These are phyloP conservation scores for Solanum acaule DNA, from an alignment of 257 asterid genomes.

Conservation along the genomic window DNA sequence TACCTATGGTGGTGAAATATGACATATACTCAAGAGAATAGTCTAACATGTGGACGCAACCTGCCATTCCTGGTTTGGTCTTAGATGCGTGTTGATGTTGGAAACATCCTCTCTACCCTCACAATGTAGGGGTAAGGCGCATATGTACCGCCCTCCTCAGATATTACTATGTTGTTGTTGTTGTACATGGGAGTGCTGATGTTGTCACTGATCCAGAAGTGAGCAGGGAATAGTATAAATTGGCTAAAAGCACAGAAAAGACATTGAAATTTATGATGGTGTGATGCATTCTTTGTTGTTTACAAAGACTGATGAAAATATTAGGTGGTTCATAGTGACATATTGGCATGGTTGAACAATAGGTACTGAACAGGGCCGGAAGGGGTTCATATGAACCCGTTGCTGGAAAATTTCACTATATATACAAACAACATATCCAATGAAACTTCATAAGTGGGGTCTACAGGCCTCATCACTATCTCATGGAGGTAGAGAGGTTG, in stretches of 20 bases:
- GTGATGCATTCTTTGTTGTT: constrained; percentile 89
- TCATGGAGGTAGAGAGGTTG: neutral
- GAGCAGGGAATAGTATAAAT: constrained; percentile 63
- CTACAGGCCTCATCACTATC: neutral
- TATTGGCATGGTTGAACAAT: constrained; percentile 46
- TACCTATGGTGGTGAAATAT: neutral
- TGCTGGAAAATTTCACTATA: neutral
- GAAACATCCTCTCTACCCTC: neutral
- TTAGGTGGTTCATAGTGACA: constrained; percentile 48
- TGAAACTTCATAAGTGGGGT: neutral
- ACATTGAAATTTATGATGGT: constrained; percentile 58
- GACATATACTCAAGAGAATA: neutral
- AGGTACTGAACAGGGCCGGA: neutral
- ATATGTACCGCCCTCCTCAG: neutral
- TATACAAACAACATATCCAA: neutral
- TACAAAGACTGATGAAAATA: constrained; percentile 76
- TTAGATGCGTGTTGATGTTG: neutral
- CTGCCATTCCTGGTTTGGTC: neutral
- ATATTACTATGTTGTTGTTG: neutral
- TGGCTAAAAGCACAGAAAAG: constrained; percentile 64
- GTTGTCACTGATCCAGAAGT: constrained; percentile 84
- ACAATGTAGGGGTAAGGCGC: neutral
- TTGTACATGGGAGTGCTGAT: constrained; percentile 29
- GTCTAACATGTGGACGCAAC: neutral
- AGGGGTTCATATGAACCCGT: neutral